Base-by-base conservation (phyloP, 2,329 filamentous ascomycete genomes). In the Mycocentrospora acerina region DNA sequence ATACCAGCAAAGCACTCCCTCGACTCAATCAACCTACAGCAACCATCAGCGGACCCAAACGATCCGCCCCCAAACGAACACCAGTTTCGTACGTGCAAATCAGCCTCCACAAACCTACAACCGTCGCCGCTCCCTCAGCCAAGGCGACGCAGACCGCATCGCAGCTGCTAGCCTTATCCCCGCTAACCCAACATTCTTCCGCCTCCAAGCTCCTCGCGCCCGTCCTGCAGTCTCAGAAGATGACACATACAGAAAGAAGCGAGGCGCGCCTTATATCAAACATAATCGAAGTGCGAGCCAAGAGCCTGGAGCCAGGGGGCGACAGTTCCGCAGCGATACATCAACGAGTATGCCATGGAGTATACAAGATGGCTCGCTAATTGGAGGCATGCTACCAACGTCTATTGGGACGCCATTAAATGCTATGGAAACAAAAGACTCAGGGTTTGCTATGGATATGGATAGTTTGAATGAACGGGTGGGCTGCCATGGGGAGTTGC, bases 81-180 rank as follows among this genome's bases (percentile, higher is more conserved):
- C 33, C 4, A 25, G 32, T 10, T 35, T 24, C 31, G 22, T 39
- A 25, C 35, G 35, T 14, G 25, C 41, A n/a, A 19, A 31, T 14
- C 44, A 34, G 13, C 26, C 27, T 16, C 16, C n/a, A 3, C 53
- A 32, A 38, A 22, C 17, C 33, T 51, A 48, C 14, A 36, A 26
- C 10, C 59, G 60, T 28, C 56, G 57, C n/a, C 56, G 57, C 17
- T 64, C 62, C 11, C 46, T 59, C n/a, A 60, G 60, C 28, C 51
- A 57, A 27, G 36, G 48, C 16, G 55, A 53, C n/a, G 42, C 32
- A 29, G 48, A 54, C 16, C 49, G 37, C 18, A 35, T 46, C 24
- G 42, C 39, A 22, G 24, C 40, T 16, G 8, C 33, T 8, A 24
- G 30, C 29, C 34, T 28, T 15, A 24, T 35, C n/a, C 28, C 31